Conservation (phyloP, 2,329 filamentous ascomycete genomes). For the Pseudocercospora cruenta region DNA sequence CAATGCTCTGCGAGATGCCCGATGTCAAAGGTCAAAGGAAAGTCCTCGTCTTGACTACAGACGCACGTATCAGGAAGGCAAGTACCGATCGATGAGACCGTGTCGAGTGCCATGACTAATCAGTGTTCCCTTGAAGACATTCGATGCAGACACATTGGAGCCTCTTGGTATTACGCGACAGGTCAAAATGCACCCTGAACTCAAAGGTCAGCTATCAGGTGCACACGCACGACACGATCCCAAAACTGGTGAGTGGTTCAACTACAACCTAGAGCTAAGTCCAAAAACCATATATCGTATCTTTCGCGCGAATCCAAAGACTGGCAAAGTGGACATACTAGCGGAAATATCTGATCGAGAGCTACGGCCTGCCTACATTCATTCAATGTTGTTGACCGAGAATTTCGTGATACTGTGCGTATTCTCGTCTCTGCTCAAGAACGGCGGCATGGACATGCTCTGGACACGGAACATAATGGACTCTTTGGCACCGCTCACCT, state of each 20-base stretch:
- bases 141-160: constrained; percentile 73
- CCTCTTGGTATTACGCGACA: constrained; percentile 69
- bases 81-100: neutral
- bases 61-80: constrained; percentile 41
- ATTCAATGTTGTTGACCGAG: constrained; percentile 75
- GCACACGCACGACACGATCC: constrained; percentile 75
- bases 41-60: constrained; percentile 60
- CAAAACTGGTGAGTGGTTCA: constrained; percentile 73
- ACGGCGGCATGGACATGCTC: constrained; percentile 62
- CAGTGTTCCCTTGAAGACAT: constrained; percentile 50
- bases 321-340: constrained; percentile 70
- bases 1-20: constrained; percentile 13
- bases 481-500: constrained; percentile 66
- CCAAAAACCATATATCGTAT: constrained; percentile 65
- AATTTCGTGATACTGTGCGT: constrained; percentile 74
- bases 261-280: constrained; percentile 75
- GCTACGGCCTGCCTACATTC: constrained; percentile 70
- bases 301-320: constrained; percentile 66
- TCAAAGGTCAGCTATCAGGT: constrained; percentile 69
- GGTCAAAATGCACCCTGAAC: constrained; percentile 64
- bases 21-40: neutral
- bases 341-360: constrained; percentile 62
- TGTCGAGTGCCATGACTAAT: neutral
- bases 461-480: constrained; percentile 71
- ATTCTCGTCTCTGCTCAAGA: constrained; percentile 65